phyloP scores from a whole-genome alignment of 768 basidiomycete genomes.

The Wakefieldia striispora region DNA sequence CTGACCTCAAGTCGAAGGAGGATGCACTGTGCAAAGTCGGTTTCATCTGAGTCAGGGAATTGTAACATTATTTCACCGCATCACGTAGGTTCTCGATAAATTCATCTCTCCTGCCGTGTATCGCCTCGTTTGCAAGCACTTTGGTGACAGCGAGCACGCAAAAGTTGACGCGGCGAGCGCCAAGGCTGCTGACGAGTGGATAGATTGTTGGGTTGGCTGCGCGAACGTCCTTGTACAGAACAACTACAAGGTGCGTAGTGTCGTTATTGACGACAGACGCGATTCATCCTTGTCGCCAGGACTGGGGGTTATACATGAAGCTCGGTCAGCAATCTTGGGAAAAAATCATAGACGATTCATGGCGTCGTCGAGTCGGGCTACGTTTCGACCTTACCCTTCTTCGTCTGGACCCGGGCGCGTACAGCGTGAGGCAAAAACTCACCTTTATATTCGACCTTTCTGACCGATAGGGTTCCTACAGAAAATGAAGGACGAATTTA shows the following conservation, averaged over 20 bases:
- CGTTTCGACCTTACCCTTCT: conserved; percentile 59
- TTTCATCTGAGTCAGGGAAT: neutral
- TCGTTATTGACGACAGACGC: neutral
- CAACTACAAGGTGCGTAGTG: conserved; percentile 37
- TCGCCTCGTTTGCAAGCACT: conserved; percentile 49
- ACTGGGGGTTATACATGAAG: conserved; percentile 60
- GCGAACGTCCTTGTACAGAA: conserved; percentile 59
- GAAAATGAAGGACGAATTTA: conserved; percentile 48
- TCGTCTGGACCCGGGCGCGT: conserved; percentile 57
- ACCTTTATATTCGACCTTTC: neutral
- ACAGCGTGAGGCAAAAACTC: conserved; percentile 42
- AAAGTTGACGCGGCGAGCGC: conserved; percentile 19
- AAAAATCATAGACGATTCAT: conserved; percentile 48
- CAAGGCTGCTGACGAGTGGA: conserved; percentile 51
- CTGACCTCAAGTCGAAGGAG: conserved; percentile 44
- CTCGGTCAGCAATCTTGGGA: conserved; percentile 53
- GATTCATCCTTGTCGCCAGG: conserved; percentile 33
- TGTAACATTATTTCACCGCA: neutral
- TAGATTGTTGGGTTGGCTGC: conserved; percentile 75
- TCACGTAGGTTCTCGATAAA: conserved; percentile 45
- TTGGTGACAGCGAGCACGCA: conserved; percentile 33
- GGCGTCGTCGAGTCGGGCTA: conserved; percentile 58
- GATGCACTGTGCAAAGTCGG: conserved; percentile 49
- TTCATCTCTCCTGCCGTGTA: conserved; percentile 54
- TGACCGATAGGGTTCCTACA: conserved; percentile 23